Evolutionary conservation across 345 rosid genomes (phyloP).

Genomic region (Aquilaria malaccensis): DNA sequence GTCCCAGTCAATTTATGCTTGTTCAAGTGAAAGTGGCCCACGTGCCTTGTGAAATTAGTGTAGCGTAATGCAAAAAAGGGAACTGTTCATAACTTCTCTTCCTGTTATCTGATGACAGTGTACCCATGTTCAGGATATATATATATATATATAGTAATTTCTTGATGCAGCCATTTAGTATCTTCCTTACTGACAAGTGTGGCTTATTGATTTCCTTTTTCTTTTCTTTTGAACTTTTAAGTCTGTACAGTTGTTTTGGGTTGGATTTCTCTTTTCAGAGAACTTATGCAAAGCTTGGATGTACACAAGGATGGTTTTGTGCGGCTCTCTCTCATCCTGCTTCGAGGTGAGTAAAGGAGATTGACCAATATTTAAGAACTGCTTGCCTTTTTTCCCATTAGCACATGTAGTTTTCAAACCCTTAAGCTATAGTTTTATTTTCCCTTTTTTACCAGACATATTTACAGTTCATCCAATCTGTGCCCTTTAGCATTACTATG

Average conservation of each 20-base stretch:
- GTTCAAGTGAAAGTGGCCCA: no score
- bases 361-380: neutral
- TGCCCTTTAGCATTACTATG: neutral
- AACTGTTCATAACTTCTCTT: no score
- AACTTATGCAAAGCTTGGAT: conserved; percentile 82
- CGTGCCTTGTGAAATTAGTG: no score
- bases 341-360: conserved; percentile 36
- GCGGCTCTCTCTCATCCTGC: conserved; percentile 72
- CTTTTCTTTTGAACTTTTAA: no score
- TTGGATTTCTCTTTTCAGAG: conserved; percentile 33
- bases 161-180: neutral
- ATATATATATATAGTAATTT: no score
- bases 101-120: no score
- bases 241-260: neutral
- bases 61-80: no score
- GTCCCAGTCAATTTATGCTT: no score
- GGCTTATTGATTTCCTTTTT: no score
- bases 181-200: conserved; percentile 1
- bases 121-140: no score
- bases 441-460: neutral
- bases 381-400: neutral
- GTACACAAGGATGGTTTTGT: conserved; percentile 93
- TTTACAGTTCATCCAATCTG: neutral
- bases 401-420: neutral
- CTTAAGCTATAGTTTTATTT: neutral